Conservation (phyloP, 768 basidiomycete genomes). For the Leucocoprinus birnbaumii region DNA sequence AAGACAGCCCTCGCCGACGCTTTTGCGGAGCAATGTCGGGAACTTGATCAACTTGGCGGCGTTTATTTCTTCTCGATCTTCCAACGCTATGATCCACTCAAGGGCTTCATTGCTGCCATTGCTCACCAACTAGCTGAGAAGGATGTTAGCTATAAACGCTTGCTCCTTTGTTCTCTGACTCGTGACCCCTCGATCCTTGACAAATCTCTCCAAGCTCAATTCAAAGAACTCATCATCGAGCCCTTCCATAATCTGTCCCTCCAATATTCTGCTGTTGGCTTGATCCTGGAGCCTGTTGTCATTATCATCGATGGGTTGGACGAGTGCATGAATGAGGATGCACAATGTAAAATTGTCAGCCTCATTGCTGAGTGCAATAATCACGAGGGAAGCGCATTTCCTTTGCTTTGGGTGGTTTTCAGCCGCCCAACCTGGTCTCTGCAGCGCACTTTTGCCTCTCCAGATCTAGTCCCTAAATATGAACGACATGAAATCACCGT, state of each 20-base stretch:
- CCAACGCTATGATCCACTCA: neutral
- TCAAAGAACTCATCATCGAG: neutral
- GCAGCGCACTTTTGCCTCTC: neutral
- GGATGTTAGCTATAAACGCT: neutral
- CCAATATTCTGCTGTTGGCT: too few relatives aligned
- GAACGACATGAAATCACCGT: neutral
- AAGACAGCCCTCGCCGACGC: constrained; percentile 9
- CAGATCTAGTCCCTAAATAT: neutral
- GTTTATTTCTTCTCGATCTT: constrained; percentile 5
- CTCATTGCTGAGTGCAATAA: neutral
- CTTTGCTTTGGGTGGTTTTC: neutral
- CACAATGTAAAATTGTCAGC: neutral
- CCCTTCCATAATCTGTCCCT: neutral
- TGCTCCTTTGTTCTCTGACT: neutral
- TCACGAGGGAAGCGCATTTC: neutral
- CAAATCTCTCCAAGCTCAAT: neutral
- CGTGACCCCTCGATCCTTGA: neutral
- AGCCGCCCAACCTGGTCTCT: neutral
- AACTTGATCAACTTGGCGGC: neutral
- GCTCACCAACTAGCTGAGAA: neutral
- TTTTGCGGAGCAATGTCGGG: neutral
- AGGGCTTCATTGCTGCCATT: neutral
- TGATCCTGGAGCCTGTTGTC: neutral
- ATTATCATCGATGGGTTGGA: constrained; percentile 5
- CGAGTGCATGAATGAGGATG: neutral